These are phyloP conservation scores for Anacardium occidentale DNA, from an alignment of 345 rosid genomes.

Conservation along the genomic window DNA sequence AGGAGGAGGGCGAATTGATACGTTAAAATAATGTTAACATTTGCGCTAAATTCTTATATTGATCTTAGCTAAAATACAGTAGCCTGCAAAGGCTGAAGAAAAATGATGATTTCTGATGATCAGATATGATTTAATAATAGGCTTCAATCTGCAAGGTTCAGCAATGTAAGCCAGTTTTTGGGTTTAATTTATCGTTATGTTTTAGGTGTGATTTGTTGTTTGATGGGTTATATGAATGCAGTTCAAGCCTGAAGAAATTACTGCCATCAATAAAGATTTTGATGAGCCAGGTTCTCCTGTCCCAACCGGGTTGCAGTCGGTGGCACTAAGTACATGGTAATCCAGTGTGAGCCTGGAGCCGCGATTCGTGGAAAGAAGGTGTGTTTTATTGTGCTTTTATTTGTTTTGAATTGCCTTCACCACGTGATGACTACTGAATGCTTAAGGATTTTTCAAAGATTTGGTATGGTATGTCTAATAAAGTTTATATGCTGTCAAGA, in stretches of 20 bases:
- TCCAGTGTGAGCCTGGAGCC: slow-evolving; percentile 59
- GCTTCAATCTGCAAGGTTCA: not conserved
- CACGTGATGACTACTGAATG: not conserved
- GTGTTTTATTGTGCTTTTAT: slow-evolving; percentile 8
- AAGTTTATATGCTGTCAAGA: not conserved
- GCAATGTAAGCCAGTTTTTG: not conserved
- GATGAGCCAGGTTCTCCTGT: slow-evolving; percentile 73
- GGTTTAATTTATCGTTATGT: not conserved
- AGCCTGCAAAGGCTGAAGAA: too few species aligned
- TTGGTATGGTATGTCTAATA: not conserved
- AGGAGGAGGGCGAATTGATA: not conserved
- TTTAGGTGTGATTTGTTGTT: not conserved
- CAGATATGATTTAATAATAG: not conserved
- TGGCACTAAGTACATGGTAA: slow-evolving; percentile 58
- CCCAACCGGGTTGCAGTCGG: slow-evolving; percentile 57
- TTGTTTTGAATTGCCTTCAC: too few species aligned
- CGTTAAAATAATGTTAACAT: not conserved
- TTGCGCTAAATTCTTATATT: too few species aligned
- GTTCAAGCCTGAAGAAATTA: slow-evolving; percentile 55
- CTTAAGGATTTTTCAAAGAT: not conserved
- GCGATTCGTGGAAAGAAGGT: slow-evolving; percentile 83
- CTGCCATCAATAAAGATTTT: slow-evolving; percentile 57
- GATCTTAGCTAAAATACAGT: not conserved
- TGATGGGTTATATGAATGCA: slow-evolving; percentile 31
- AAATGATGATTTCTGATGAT: not conserved